phyloP scores from a whole-genome alignment of 805 yeast species.

The Saccharomycopsis malanga region DNA sequence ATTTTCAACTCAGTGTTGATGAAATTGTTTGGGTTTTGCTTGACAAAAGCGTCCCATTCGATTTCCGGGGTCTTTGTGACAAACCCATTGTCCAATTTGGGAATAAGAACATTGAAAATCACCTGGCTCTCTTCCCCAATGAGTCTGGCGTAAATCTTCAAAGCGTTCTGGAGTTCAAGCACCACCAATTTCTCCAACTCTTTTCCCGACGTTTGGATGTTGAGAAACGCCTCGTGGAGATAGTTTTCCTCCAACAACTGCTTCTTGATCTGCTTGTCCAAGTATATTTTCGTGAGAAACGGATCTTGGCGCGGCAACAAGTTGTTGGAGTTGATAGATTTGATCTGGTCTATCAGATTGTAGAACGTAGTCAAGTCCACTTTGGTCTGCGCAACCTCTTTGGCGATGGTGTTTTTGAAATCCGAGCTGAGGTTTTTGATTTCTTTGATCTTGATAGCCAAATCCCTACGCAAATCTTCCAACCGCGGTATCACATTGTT shows the following conservation, averaged over 20 bases:
- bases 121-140: constrained; percentile 69
- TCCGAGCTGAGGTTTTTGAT: constrained; percentile 77
- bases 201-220: constrained; percentile 80
- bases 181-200: constrained; percentile 86
- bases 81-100: constrained; percentile 61
- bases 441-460: constrained; percentile 79
- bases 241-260: constrained; percentile 81
- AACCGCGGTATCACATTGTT: constrained; percentile 51
- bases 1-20: constrained; percentile 52
- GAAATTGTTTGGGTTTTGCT: constrained; percentile 59
- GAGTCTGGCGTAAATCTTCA: constrained; percentile 63
- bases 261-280: constrained; percentile 71
- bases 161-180: constrained; percentile 75
- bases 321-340: constrained; percentile 36
- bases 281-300: constrained; percentile 57
- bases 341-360: constrained; percentile 60
- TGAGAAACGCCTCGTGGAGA: constrained; percentile 80
- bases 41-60: constrained; percentile 84
- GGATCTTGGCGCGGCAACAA: constrained; percentile 67
- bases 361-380: constrained; percentile 44
- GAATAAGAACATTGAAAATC: constrained; percentile 57
- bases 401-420: constrained; percentile 67
- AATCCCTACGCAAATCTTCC: constrained; percentile 65
- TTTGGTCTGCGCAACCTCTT: constrained; percentile 64
- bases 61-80: constrained; percentile 68